Percentiles rank a stretch among this genome's conserved stretches.
These are phyloP conservation scores for Cydonia oblonga DNA, from an alignment of 331 rosid genomes.

Conservation along the genomic window DNA sequence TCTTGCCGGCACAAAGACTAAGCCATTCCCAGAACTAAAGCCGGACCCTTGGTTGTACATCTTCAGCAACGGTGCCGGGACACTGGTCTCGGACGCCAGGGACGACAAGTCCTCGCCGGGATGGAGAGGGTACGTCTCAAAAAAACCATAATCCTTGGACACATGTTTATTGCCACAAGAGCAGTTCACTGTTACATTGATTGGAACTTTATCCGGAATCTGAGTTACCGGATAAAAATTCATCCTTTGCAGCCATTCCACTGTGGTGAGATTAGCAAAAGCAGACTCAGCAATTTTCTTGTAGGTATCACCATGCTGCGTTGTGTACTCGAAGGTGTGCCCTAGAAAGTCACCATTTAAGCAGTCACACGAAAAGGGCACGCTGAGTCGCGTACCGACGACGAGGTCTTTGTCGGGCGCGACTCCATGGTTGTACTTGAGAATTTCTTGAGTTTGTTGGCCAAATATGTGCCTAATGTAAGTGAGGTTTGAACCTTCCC, in stretches of 20 bases:
- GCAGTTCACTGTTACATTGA: conserved; percentile 50
- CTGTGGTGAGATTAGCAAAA: conserved; percentile 41
- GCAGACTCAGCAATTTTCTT: conserved; percentile 9
- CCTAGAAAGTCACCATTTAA: conserved; percentile 39
- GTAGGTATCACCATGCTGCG: conserved; percentile 26
- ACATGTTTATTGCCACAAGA: conserved; percentile 39
- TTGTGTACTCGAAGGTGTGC: conserved; percentile 25
- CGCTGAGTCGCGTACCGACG: conserved; percentile 17
- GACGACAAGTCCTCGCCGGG: conserved; percentile 24
- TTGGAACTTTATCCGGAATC: conserved; percentile 14
- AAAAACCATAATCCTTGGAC: conserved; percentile 47
- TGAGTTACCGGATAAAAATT: conserved; percentile 7
- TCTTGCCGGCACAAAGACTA: conserved; percentile 75
- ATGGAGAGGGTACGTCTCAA: conserved; percentile 48
- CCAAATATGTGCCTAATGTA: conserved; percentile 19
- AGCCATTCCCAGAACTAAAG: conserved; percentile 43
- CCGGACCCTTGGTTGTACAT: conserved; percentile 32
- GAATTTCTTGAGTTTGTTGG: conserved; percentile 25
- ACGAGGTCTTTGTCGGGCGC: conserved; percentile 22
- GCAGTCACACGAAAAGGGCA: conserved; percentile 65
- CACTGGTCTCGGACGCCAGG: conserved; percentile 17
- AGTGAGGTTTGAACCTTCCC: conserved; percentile 29
- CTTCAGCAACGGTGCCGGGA: conserved; percentile 11
- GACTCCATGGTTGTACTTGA: conserved; percentile 34
- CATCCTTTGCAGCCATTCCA: conserved; percentile 16